A percentile compares a stretch with the other conserved stretches of the same genome.
Evolutionary conservation across 129 eudicot genomes (phyloP).

Genomic region (Flaveria sonorensis): DNA sequence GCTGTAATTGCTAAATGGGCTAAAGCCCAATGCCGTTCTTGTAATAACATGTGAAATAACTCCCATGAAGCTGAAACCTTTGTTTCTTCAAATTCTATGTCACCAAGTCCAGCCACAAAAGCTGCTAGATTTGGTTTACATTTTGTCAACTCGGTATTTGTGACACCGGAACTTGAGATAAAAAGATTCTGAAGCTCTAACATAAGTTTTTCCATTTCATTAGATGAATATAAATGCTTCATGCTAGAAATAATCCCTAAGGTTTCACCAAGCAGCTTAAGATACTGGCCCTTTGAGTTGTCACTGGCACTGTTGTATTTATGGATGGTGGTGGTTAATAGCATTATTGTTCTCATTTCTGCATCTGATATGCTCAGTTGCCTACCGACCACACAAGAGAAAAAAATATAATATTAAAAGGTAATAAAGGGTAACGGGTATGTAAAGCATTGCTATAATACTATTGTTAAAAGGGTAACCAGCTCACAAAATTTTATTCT

Average conservation of each 20-base stretch:
- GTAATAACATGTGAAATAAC: conserved; percentile 70
- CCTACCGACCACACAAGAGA: conserved; percentile 38
- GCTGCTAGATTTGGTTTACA: conserved; percentile 82
- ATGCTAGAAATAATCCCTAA: conserved; percentile 60
- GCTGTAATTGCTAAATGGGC: conserved; percentile 68
- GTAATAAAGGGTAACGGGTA: conserved; percentile 8
- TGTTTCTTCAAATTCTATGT: conserved; percentile 54
- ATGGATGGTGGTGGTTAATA: conserved; percentile 46
- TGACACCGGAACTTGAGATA: conserved; percentile 42
- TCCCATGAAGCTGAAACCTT: conserved; percentile 67
- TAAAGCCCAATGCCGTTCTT: conserved; percentile 91
- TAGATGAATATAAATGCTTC: conserved; percentile 67
- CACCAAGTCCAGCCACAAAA: conserved; percentile 78
- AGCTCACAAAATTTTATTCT: background rate
- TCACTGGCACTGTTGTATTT: conserved; percentile 49
- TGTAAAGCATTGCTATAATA: background rate
- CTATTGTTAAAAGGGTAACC: background rate
- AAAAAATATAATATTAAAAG: conserved; percentile 14
- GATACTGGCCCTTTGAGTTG: conserved; percentile 42
- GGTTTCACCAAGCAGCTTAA: conserved; percentile 64
- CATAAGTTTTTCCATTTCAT: conserved; percentile 68
- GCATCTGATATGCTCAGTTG: conserved; percentile 67
- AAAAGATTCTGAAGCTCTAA: conserved; percentile 70
- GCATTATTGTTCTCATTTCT: conserved; percentile 63
- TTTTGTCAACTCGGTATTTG: conserved; percentile 45